Evolutionary conservation across 805 yeast genomes (phyloP), one percentile per base, ranked within the genome.

Genomic region (Zygosaccharomyces bailii): DNA sequence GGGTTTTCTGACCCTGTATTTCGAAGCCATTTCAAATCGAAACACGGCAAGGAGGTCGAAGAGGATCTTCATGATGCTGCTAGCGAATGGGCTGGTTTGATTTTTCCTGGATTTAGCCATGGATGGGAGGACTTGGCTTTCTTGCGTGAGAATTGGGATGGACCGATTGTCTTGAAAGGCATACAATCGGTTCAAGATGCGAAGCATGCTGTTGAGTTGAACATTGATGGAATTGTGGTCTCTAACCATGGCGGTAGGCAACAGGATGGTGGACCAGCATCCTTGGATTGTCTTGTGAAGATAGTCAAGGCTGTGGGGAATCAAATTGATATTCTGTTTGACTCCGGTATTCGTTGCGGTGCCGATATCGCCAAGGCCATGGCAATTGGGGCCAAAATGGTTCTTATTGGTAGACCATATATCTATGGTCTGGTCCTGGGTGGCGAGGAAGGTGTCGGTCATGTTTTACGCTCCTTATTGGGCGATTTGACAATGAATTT

Each of bases 231-330:
- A 7, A 76, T 80, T 19, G 72, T 82, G 34, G 68, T 84, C 10
- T 80, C 88, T 9, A 83, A 84, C 57, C 88, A 83, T 59, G 90
- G 88, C 17, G 90, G 89, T 9, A 68, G 88, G 44, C 85, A 82
- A 49, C 52, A 48, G 20, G 52, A 48, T 34, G 52, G 52, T 7
- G 52, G 52, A n/a, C 45, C 52, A 8, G 49, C 52, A 0, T 48
- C 52, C 14, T 64, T 83, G 46, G 89, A 83, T 50, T 77, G 71
- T 33, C 65, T 78, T 18, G 66, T 70, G 36, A 66, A 74, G 32
- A 48, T 48, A 16, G 43, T 39, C 13, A 39, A 48, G 16, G 52
- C 49, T 13, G 49, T 48, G 10, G 49, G 52, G 16, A 29, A 20
- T 23, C 74, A 76, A 48, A 68, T 83, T 39, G 85, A 82, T 53